phyloP scores from a whole-genome alignment of 2,329 filamentous ascomycete species.

The Myriosclerotinia scirpicola region DNA sequence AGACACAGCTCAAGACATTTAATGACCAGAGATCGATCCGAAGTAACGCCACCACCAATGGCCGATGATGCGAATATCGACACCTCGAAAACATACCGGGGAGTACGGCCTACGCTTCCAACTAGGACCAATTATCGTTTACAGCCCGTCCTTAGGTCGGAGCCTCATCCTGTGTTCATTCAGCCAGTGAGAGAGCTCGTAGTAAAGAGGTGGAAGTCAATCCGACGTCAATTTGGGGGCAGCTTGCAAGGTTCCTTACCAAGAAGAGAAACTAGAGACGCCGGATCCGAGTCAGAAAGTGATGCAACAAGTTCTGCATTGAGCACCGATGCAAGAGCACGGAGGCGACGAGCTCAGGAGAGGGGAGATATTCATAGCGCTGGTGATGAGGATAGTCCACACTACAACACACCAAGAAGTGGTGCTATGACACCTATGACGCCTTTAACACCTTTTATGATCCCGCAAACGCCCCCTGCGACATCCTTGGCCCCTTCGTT shows the following conservation, averaged over 20 bases:
- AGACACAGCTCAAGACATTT: background rate
- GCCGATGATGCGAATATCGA: slow-evolving; percentile 21
- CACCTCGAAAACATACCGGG: slow-evolving; percentile 16
- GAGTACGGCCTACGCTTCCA: slow-evolving; percentile 6
- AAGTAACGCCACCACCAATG: background rate
- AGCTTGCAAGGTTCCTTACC: slow-evolving; percentile 31
- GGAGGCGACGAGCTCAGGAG: slow-evolving; percentile 35
- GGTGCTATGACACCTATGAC: slow-evolving; percentile 23
- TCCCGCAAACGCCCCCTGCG: background rate
- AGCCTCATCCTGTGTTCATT: slow-evolving; percentile 38
- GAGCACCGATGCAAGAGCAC: slow-evolving; percentile 31
- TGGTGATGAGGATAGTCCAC: slow-evolving; percentile 30
- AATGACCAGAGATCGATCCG: background rate
- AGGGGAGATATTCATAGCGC: slow-evolving; percentile 38
- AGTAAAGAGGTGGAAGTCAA: slow-evolving; percentile 36
- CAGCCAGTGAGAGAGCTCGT: slow-evolving; percentile 39
- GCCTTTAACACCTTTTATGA: background rate
- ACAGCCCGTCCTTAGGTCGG: slow-evolving; percentile 34
- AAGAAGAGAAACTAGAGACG: slow-evolving; percentile 26
- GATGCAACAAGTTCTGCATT: slow-evolving; percentile 24
- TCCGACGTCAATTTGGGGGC: slow-evolving; percentile 35
- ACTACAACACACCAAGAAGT: slow-evolving; percentile 34
- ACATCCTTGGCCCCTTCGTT: background rate
- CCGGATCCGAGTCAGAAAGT: slow-evolving; percentile 21
- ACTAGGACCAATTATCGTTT: slow-evolving; percentile 29